Evolutionary conservation across 345 rosid species (phyloP), one percentile per base, ranked within the genome.

Genomic region (Viola odorata): DNA sequence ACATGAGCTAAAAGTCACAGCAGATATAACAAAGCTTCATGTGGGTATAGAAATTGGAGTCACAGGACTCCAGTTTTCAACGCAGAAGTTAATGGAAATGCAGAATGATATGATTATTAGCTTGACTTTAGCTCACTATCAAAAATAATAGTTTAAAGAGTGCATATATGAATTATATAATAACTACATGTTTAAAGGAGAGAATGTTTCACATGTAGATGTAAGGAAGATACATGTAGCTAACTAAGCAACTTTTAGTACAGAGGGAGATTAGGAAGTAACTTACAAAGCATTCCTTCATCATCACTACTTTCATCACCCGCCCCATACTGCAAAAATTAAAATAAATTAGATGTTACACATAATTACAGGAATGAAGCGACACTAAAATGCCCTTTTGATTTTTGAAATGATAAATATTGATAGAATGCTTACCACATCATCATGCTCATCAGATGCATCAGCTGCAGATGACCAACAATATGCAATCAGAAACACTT

Each of bases 231-330:
- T 45, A 38, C 5, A 65, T 7, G 48, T 14, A 37, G 53, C 53
- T 61, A 47, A 23, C 10, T 38, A 44, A 59, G 32, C 12, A 38
- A 23, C n/a, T 58, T 41, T 14, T 37, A 55, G 42, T 16, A 69
- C n/a, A 56, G 15, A 32, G 41, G 5, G 53, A 7, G 15, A 41
- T 17, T 13, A 57, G 41, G 58, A 65, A 32, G 17, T 52, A 58
- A 87, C 99, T 90, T 73, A 94, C 99, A 94, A 23, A 94, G 95
- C 89, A 94, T 74, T 77, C 97, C 98, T 67, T 82, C 98, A 36
- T 87, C 96, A 45, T 86, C 95, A 48, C 88, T 83, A 82, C 87
- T 80, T 57, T 77, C 99, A 65, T 81, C 82, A 71, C 82, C 86
- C 57, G 70, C 84, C 42, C 23, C 85, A 72, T 71, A 58, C 99